Base-by-base conservation (phyloP, 2,329 filamentous ascomycete genomes). In the Colletotrichum tofieldiae region DNA sequence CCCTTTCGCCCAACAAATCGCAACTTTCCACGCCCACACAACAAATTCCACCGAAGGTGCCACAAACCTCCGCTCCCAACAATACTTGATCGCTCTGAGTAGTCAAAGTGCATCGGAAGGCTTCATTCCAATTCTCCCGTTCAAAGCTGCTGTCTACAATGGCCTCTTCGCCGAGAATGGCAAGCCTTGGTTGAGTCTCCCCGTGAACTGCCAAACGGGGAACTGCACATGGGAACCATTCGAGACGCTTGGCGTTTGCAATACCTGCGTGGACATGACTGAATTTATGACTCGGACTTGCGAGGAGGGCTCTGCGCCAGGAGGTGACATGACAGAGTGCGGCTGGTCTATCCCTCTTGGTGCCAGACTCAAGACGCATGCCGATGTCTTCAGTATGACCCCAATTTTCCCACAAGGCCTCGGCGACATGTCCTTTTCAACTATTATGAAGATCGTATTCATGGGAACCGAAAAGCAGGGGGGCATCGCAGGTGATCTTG, bases 71-170 rank as follows among this genome's bases (percentile, higher is more conserved):
- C 77, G 79, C 1, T 77, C 79, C 1, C 68, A 77, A 37, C 76
- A 77, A 32, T 81, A 80, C 61, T 75, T 76, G 2, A 75, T 76
- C 0, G 79, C 79, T 2, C 65, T 81, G 5, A 76, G 75, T 2
- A 77, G 78, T 55, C 47, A 73, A 26, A 71, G 60, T 56, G 62
- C 56, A 7, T 43, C 62, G 69, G 77, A 78, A 8, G 77, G 77
- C 1, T 81, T 79, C 20, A 79, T 81, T 1, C 80, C 80, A 0
- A 77, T 81, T 26, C 68, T 81, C 20, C 77, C 80, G 2, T 75
- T 81, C 55, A 81, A 81, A 60, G 77, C 79, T 1, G 78, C 79
- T 2, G 79, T 81, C 8, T 81, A 81, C 61, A 79, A 80, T 56
- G 80, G 79, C 7, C 76, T 81, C 5, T 81, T 81, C 47, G 78